Percentiles rank a stretch among this genome's conserved stretches.
Conservation (phyloP, 192 early-diverging fungal genomes). For the Backusella macrospora region DNA sequence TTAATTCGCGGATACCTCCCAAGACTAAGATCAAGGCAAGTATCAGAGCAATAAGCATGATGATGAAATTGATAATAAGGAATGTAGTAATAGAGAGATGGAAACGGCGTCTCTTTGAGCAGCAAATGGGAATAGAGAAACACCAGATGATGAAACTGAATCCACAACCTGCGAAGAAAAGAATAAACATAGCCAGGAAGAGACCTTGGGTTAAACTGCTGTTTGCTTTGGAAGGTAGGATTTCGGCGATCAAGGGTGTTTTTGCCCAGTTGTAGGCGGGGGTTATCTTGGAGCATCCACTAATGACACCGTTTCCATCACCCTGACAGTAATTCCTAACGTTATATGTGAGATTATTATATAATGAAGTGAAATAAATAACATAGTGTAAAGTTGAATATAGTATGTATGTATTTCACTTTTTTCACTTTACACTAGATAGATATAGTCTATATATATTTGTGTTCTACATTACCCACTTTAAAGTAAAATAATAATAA, state of each 20-base stretch:
- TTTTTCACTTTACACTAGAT: background rate
- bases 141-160: slow-evolving; percentile 25
- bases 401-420: background rate
- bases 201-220: background rate
- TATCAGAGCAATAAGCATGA: slow-evolving; percentile 20
- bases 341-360: background rate
- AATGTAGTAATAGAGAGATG: slow-evolving; percentile 16
- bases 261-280: slow-evolving; percentile 33
- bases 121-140: slow-evolving; percentile 24
- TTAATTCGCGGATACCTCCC: background rate
- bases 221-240: background rate
- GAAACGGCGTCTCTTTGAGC: background rate
- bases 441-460: too few relatives aligned
- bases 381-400: too few relatives aligned
- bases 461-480: too few relatives aligned
- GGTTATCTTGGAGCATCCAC: background rate
- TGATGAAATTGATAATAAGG: slow-evolving; percentile 21
- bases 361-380: too few relatives aligned
- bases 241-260: slow-evolving; percentile 23
- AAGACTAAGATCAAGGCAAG: slow-evolving; percentile 16
- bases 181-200: slow-evolving; percentile 29
- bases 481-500: too few relatives aligned
- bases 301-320: background rate
- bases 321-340: slow-evolving; percentile 36
- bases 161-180: slow-evolving; percentile 26